A percentile compares a stretch with the other conserved stretches of the same genome.
Evolutionary conservation across 2,329 filamentous ascomycete genomes (phyloP).

Genomic region (Calonectria hawksworthii): DNA sequence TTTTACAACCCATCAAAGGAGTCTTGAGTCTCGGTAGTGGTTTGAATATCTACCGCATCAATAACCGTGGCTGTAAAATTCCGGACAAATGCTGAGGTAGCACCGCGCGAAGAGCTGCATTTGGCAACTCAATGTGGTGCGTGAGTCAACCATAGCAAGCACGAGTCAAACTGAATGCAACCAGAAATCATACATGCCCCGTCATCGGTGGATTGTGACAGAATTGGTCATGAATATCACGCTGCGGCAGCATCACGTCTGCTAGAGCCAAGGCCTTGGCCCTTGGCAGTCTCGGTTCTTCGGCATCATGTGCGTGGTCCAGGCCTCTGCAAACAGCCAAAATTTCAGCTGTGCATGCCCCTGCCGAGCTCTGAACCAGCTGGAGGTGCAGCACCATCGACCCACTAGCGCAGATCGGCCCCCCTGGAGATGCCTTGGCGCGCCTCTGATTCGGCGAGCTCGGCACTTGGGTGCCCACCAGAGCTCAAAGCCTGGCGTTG

Average conservation of each 20-base stretch:
- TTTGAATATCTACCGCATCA: background rate
- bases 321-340: background rate
- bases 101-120: background rate
- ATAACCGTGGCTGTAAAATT: background rate
- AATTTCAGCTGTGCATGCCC: background rate
- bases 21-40: background rate
- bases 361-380: background rate
- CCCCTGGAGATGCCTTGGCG: background rate
- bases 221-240: background rate
- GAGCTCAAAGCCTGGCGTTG: constrained; percentile 7
- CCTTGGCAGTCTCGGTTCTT: constrained; percentile 1
- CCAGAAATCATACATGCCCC: background rate
- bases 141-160: background rate
- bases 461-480: constrained; percentile 3
- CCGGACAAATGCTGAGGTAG: background rate
- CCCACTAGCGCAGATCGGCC: constrained; percentile 20
- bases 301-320: background rate
- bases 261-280: background rate
- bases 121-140: background rate
- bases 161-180: background rate
- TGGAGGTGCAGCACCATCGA: constrained; percentile 19
- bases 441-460: constrained; percentile 8
- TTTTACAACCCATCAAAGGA: background rate
- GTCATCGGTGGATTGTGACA: background rate
- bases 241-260: background rate